Percentiles rank a stretch among this genome's conserved stretches.
Evolutionary conservation across 2,329 filamentous ascomycete genomes (phyloP).

Genomic region (Aureobasidium pullulans): DNA sequence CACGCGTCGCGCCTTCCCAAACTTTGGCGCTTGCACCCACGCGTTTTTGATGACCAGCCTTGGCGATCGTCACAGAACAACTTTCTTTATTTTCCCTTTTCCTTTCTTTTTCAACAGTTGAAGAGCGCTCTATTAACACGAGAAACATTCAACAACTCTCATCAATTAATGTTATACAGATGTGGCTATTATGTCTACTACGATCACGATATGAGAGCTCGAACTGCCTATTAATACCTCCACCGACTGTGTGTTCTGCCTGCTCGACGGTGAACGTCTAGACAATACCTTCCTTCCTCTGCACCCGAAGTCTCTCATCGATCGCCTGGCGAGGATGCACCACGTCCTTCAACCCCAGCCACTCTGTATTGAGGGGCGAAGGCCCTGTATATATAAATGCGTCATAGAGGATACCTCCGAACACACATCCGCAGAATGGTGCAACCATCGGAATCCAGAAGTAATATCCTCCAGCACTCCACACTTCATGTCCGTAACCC

Average conservation of each 20-base stretch:
- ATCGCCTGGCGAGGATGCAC: slow-evolving; percentile 19
- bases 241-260: neutral
- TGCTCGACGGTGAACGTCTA: slow-evolving; percentile 6
- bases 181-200: too few relatives aligned
- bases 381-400: slow-evolving; percentile 57
- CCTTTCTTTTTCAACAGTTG: neutral
- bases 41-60: slow-evolving; percentile 4
- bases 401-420: slow-evolving; percentile 61
- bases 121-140: too few relatives aligned
- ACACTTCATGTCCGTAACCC: slow-evolving; percentile 55
- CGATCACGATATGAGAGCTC: too few relatives aligned
- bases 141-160: too few relatives aligned
- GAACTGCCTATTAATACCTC: neutral
- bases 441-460: slow-evolving; percentile 51
- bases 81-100: neutral
- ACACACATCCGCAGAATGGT: slow-evolving; percentile 54
- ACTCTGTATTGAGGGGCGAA: slow-evolving; percentile 56
- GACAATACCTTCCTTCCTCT: slow-evolving; percentile 24
- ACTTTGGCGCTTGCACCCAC: neutral
- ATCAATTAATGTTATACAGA: too few relatives aligned
- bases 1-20: slow-evolving; percentile 10
- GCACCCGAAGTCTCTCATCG: slow-evolving; percentile 17
- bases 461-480: slow-evolving; percentile 57
- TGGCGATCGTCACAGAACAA: neutral
- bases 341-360: slow-evolving; percentile 25